Evolutionary conservation across 345 rosid genomes (phyloP), one percentile per base, ranked within the genome.

Genomic region (Erysimum cheiranthoides): DNA sequence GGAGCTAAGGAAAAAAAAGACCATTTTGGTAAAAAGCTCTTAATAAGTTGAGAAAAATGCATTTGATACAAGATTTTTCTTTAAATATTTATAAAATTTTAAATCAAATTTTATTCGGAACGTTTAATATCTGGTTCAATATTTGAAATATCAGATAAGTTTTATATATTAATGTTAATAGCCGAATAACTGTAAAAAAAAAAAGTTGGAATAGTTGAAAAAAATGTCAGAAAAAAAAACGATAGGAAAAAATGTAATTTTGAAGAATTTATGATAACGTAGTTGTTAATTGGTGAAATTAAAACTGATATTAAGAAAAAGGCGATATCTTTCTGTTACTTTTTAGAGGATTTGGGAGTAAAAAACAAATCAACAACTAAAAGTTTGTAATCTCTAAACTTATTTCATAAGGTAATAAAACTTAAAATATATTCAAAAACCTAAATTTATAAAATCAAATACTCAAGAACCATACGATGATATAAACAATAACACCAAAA

Each of bases 11-110:
- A 28, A 50, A n/a, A n/a, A n/a, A 47, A 71, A 71, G 14, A 1
- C 9, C 61, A 39, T 61, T 72, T 72, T 62, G 76, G 61, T 50
- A 51, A 61, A n/a, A n/a, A 4, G 31, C 69, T 51, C 61, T 17
- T 62, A 62, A 73, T 62, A 73, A 51, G 21, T 34, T 71, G 75
- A 71, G 68, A 27, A 14, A 57, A 71, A 71, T 58, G 47, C 53
- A 59, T 46, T 58, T 47, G 56, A 57, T 69, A 31, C 11, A 34
- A 70, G 35, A 70, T 70, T 70, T 25, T 18, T 68, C 28, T 54
- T 32, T 70, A 43, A 10, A 31, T 32, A 32, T 70, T 21, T 31
- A 45, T 57, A 12, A 43, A 6, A 3, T 13, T n/a, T n/a, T n/a
- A n/a, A n/a, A n/a, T n/a, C n/a, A n/a, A n/a, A n/a, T 18, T n/a